Base-by-base conservation (phyloP, 1,284 basidiomycete species). In the Nidula niveotomentosa region DNA sequence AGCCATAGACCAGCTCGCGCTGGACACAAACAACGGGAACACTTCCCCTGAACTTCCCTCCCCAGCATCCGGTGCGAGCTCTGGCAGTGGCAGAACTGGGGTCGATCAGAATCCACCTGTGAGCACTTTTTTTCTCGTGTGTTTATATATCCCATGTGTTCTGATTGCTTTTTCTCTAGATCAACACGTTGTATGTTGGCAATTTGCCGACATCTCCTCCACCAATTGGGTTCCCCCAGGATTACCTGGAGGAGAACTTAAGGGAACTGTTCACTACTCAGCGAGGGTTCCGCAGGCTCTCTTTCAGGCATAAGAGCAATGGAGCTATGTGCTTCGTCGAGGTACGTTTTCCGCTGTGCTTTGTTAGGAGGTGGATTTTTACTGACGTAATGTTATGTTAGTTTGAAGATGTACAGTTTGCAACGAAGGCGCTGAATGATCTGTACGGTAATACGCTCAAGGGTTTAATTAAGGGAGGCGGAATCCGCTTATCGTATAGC, bases 251-350 rank as follows among this genome's bases (percentile, higher is more conserved):
- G 71, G 93, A 94, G 53, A 87, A 85, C 48, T 78, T 99, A 13
- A 81, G 93, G 56, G 85, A 86, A 37, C 75, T 96, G 48, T 98
- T 99, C 70, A 79, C 82, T 43, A 79, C 80, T 37, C 88, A 88
- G 44, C 82, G 84, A 1, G 96, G 96, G 3, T 99, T 89, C 74
- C 89, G 93, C 55, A 91, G 96, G 65, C 82, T 99, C 62, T 95
- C 90, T 64, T 98, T 95, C 78, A 81, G 94, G 56, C 93, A 96
- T 69, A 99, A 99, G 78, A 91, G 84, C 67, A 96, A 95, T 62
- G 94, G 95, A 1, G 94, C 95, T 3, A 97, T 97, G 96, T 98
- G 95, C 71, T 97, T 98, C 70, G 93, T 95, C 49, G 93, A 95
- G 84, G 90, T 93, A 69, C 51, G 76, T 71, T 8, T 47, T 13